Evolutionary conservation across 2,329 filamentous ascomycete species (phyloP).

Genomic region (Fusarium humuli): DNA sequence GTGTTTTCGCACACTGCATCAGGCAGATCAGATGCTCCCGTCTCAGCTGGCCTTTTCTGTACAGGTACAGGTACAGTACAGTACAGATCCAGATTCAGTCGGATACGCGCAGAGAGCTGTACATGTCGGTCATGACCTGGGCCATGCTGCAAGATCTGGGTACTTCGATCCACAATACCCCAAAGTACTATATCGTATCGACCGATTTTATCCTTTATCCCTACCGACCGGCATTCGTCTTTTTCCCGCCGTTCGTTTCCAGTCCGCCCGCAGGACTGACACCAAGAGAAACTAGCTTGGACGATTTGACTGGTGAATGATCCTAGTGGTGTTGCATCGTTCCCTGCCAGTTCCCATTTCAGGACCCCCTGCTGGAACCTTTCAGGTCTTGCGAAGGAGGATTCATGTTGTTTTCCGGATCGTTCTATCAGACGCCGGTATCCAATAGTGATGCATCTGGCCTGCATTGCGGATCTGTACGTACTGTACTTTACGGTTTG

Average conservation of each 20-base stretch:
- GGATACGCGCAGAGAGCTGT: neutral
- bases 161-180: conserved; percentile 35
- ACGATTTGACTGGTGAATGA: conserved; percentile 38
- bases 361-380: conserved; percentile 19
- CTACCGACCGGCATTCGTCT: conserved; percentile 1
- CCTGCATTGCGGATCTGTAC: conserved; percentile 7
- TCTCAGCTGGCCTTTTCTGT: conserved; percentile 10
- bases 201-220: conserved; percentile 21
- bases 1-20: conserved; percentile 14
- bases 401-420: conserved; percentile 22
- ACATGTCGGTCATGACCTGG: conserved; percentile 25
- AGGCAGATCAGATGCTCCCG: conserved; percentile 26
- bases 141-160: conserved; percentile 34
- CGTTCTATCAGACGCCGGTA: conserved; percentile 6
- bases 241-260: conserved; percentile 7
- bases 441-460: neutral
- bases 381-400: conserved; percentile 15
- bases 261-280: conserved; percentile 18
- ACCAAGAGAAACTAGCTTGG: conserved; percentile 42
- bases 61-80: neutral
- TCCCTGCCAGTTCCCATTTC: conserved; percentile 32
- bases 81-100: neutral
- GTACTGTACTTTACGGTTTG: neutral
- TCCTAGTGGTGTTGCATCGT: conserved; percentile 27
- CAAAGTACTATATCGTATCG: conserved; percentile 24